A percentile compares a stretch with the other conserved stretches of the same genome.
Evolutionary conservation across 768 basidiomycete species (phyloP).

Genomic region (Candolleomyces efflorescens): DNA sequence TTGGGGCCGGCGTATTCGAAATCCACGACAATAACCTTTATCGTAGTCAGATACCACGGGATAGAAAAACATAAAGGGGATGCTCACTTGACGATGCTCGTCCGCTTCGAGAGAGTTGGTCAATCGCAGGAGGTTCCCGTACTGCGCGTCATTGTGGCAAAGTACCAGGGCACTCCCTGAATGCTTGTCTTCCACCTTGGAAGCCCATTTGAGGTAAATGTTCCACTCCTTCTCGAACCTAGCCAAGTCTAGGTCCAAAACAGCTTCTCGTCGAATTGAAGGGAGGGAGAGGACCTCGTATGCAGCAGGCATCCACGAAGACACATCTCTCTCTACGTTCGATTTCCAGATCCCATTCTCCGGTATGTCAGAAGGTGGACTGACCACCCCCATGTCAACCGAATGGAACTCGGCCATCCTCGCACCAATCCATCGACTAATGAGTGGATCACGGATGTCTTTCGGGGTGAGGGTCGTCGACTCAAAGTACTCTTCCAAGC

Average conservation of each 20-base stretch:
- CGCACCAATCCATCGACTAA: slow-evolving; percentile 85
- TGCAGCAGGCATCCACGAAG: too few species aligned
- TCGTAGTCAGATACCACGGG: slow-evolving; percentile 3
- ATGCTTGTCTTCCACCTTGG: slow-evolving; percentile 46
- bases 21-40: slow-evolving; percentile 89
- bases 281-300: too few species aligned
- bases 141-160: slow-evolving; percentile 94
- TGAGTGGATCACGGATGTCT: slow-evolving; percentile 72
- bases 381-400: slow-evolving; percentile 75
- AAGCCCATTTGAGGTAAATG: too few species aligned
- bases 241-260: too few species aligned
- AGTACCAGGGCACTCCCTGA: slow-evolving; percentile 68
- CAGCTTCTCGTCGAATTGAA: too few species aligned
- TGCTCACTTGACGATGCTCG: slow-evolving; percentile 71
- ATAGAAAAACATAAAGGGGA: not conserved
- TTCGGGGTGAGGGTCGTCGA: slow-evolving; percentile 73
- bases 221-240: too few species aligned
- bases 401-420: slow-evolving; percentile 96
- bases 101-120: slow-evolving; percentile 50
- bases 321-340: slow-evolving; percentile 43
- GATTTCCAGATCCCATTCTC: slow-evolving; percentile 49
- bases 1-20: slow-evolving; percentile 97
- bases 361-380: slow-evolving; percentile 34
- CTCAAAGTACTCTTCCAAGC: slow-evolving; percentile 94
- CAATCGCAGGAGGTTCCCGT: slow-evolving; percentile 85